These are phyloP conservation scores for Areca catechu DNA, from an alignment of 176 grass and related monocot genomes.

Conservation along the genomic window DNA sequence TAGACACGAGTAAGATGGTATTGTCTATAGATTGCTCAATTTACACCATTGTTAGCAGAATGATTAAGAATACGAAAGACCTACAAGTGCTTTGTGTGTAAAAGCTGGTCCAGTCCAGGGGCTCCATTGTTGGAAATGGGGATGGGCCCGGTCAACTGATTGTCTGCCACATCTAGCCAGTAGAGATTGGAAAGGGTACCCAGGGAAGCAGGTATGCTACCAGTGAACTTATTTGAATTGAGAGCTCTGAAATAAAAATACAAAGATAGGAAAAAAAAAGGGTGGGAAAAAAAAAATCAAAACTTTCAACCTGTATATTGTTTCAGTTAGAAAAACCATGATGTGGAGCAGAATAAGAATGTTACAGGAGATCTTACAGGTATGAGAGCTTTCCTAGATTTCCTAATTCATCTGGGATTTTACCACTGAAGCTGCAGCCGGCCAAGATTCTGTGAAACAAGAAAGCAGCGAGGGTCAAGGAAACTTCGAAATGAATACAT, in stretches of 20 bases:
- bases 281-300: not conserved
- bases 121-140: constrained; percentile 43
- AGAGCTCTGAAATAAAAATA: constrained; percentile 28
- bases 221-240: constrained; percentile 53
- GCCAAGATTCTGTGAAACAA: constrained; percentile 34
- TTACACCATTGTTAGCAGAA: not conserved
- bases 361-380: constrained; percentile 35
- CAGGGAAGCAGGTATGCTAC: constrained; percentile 48
- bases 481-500: constrained; percentile 6
- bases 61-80: constrained; percentile 13
- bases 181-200: constrained; percentile 51
- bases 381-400: constrained; percentile 37
- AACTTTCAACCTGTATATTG: not conserved
- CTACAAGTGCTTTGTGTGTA: constrained; percentile 50
- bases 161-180: constrained; percentile 58
- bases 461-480: not conserved
- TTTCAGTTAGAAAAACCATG: too few relatives aligned
- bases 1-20: too few relatives aligned
- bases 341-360: too few relatives aligned
- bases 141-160: constrained; percentile 39
- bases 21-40: too few relatives aligned
- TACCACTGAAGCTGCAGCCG: constrained; percentile 49
- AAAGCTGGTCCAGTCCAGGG: constrained; percentile 53
- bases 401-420: constrained; percentile 57
- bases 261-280: not conserved